Base-by-base conservation (phyloP, 2,329 filamentous ascomycete genomes). In the Fusarium stilboides region DNA sequence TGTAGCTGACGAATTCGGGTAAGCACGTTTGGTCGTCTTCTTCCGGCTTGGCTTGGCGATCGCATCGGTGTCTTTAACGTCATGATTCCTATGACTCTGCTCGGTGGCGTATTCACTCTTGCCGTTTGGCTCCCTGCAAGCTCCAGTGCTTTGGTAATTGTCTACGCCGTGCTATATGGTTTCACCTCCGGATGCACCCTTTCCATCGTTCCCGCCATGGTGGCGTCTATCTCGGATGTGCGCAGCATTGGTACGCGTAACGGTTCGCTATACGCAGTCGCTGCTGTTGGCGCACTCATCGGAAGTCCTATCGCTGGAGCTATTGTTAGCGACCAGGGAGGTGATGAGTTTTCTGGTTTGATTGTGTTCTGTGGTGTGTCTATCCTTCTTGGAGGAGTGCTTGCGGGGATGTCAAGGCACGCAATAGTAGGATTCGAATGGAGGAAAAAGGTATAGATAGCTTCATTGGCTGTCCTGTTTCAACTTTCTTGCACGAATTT, bases 191-290 rank as follows among this genome's bases (percentile, higher is more conserved):
- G 80, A 3, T 77, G 77, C 0, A 77, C 75, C 19, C 73, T 80
- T 4, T 71, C 75, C 1, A 70, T 81, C 0, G 68, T 72, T 1
- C 76, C 79, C 0, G 76, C 76, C 1, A 71, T 80, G 13, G 65
- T 79, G 3, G 78, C 77, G 1, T 85, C 89, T 51, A 87, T 90
- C 49, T 86, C 85, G 0, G 84, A 87, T 39, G 79, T 88, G 31
- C 77, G 82, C 1, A 81, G 88, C 64, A 84, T 90, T 3, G 89
- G 88, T 0, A 79, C 86, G 0, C 80, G 88, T 2, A 86, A 82
- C 1, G 88, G 88, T 1, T 46, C 68, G 0, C 49, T 68, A 8
- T 76, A 66, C 4, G 57, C 62, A 1, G 37, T 68, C 5, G 20
- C 63, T 0, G 62, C 74, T 0, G 51, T 76, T 13, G 70, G 67